A percentile compares a stretch with the other conserved stretches of the same genome.
Conservation (phyloP, 345 rosid genomes). For the Melaleuca quinquenervia region DNA sequence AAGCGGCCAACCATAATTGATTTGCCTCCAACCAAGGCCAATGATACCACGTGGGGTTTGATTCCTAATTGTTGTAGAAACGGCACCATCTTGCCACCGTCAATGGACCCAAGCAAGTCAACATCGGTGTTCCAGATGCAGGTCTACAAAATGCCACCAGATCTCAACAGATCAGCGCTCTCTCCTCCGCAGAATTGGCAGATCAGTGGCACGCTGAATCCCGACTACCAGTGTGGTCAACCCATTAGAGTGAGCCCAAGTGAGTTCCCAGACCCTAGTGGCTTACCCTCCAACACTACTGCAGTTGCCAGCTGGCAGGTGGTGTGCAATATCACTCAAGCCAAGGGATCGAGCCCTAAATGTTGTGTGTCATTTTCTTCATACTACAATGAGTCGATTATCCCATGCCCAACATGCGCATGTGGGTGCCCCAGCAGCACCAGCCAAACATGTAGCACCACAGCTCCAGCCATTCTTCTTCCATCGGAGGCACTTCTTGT, state of each 20-base stretch:
- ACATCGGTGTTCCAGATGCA: conserved; percentile 73
- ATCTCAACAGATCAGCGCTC: conserved; percentile 58
- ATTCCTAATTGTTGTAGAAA: conserved; percentile 79
- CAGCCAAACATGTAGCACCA: conserved; percentile 52
- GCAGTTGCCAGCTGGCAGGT: conserved; percentile 93
- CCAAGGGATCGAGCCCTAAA: conserved; percentile 50
- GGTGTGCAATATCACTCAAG: conserved; percentile 82
- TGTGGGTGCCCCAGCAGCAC: conserved; percentile 69
- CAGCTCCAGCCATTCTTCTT: conserved; percentile 59
- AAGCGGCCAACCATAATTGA: conserved; percentile 77
- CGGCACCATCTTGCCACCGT: conserved; percentile 72
- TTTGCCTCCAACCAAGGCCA: conserved; percentile 78
- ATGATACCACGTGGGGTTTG: conserved; percentile 58
- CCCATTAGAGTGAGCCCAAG: conserved; percentile 79
- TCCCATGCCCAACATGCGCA: conserved; percentile 84
- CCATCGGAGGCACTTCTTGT: conserved; percentile 77
- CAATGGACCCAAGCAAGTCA: conserved; percentile 79
- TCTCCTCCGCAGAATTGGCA: conserved; percentile 79
- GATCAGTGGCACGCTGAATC: conserved; percentile 74
- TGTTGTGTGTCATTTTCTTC: conserved; percentile 95
- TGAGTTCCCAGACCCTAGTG: conserved; percentile 60
- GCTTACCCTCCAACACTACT: conserved; percentile 49
- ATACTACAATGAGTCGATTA: conserved; percentile 74
- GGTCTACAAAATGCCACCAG: conserved; percentile 89
- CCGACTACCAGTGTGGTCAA: conserved; percentile 73